Evolutionary conservation across 2,329 filamentous ascomycete genomes (phyloP).

Genomic region (Fusarium humuli): DNA sequence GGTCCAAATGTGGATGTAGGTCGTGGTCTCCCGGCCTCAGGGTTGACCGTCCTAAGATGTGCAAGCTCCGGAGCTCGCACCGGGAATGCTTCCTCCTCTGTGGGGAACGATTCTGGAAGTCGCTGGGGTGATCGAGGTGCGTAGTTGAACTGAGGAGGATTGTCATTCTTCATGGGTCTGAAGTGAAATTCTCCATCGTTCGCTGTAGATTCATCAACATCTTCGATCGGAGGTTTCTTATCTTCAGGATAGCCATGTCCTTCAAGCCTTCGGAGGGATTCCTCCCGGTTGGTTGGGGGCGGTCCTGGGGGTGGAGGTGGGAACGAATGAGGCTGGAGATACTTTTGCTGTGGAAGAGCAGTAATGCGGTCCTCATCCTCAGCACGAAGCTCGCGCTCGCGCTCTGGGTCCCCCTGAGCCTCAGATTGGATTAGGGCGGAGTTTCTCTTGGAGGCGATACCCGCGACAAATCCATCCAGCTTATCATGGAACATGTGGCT

Average conservation of each 20-base stretch:
- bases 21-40: slow-evolving; percentile 50
- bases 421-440: slow-evolving; percentile 85
- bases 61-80: slow-evolving; percentile 66
- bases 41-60: slow-evolving; percentile 63
- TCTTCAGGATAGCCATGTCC: slow-evolving; percentile 61
- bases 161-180: slow-evolving; percentile 62
- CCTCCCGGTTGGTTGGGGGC: slow-evolving; percentile 54
- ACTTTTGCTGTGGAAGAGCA: slow-evolving; percentile 77
- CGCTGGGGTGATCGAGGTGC: slow-evolving; percentile 61
- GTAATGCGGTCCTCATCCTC: slow-evolving; percentile 89
- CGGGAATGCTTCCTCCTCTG: slow-evolving; percentile 43
- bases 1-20: slow-evolving; percentile 69
- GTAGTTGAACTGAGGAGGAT: slow-evolving; percentile 69
- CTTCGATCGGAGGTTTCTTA: slow-evolving; percentile 49
- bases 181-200: slow-evolving; percentile 66
- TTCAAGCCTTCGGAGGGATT: slow-evolving; percentile 63
- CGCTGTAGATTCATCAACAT: slow-evolving; percentile 31
- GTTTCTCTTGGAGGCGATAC: slow-evolving; percentile 87
- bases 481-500: slow-evolving; percentile 85
- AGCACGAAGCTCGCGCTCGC: slow-evolving; percentile 80
- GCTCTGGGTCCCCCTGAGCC: slow-evolving; percentile 81
- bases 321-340: slow-evolving; percentile 66
- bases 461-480: slow-evolving; percentile 87
- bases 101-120: slow-evolving; percentile 36
- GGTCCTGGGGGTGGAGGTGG: slow-evolving; percentile 48